Evolutionary conservation across 192 early-diverging fungal species (phyloP).

Genomic region (Chytriomyces confervae): DNA sequence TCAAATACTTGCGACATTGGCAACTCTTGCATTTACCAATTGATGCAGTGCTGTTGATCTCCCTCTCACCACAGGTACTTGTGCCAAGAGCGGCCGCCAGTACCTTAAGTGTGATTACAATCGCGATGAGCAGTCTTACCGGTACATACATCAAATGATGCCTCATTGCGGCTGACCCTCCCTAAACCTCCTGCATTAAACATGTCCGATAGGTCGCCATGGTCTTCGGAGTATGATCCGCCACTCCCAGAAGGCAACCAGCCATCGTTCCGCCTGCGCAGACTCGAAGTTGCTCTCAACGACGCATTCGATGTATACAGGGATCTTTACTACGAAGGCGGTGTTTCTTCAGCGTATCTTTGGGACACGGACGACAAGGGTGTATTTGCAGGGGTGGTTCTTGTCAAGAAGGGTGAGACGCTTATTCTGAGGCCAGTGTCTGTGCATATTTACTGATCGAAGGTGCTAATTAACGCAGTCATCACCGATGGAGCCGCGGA

Average conservation of each 20-base stretch:
- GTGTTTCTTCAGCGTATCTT: conserved; percentile 95
- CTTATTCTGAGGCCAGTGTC: too few species aligned
- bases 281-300: conserved; percentile 89
- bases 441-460: too few species aligned
- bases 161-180: not conserved
- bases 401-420: conserved; percentile 91
- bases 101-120: conserved; percentile 96
- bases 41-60: conserved; percentile 78
- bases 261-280: conserved; percentile 81
- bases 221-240: conserved; percentile 95
- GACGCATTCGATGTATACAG: conserved; percentile 96
- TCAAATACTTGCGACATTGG: not conserved
- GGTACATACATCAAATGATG: conserved; percentile 67
- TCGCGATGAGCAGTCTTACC: conserved; percentile 89
- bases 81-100: conserved; percentile 73
- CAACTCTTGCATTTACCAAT: not conserved
- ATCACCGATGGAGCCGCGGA: conserved; percentile 3
- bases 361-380: conserved; percentile 77
- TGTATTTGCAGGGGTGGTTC: conserved; percentile 90
- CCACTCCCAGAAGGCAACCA: conserved; percentile 71
- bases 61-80: conserved; percentile 80
- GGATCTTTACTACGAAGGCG: conserved; percentile 92
- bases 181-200: not conserved
- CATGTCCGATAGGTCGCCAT: conserved; percentile 75
- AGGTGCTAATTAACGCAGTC: too few species aligned